Evolutionary conservation across 805 yeast genomes (phyloP).

Genomic region (Debaryomyces tyrocola): DNA sequence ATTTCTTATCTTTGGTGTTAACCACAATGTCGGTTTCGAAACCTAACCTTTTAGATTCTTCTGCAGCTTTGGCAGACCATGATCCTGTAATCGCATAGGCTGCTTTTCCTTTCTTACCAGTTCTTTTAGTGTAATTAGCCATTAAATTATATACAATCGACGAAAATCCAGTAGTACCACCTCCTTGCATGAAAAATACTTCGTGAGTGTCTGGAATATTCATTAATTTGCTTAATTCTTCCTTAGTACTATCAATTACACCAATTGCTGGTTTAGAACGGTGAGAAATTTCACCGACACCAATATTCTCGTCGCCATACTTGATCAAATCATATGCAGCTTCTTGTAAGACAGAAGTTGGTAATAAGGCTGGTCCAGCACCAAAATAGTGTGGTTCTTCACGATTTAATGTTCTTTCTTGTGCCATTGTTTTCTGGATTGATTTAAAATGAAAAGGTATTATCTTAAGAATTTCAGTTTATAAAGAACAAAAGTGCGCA

Average conservation of each 20-base stretch:
- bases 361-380: constrained; percentile 97
- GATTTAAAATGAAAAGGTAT: too few relatives aligned
- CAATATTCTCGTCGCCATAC: constrained; percentile 71
- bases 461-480: too few relatives aligned
- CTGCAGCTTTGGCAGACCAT: constrained; percentile 88
- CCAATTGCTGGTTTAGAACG: constrained; percentile 80
- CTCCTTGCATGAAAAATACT: constrained; percentile 94
- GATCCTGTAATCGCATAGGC: constrained; percentile 90
- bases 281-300: constrained; percentile 95
- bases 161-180: constrained; percentile 96
- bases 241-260: constrained; percentile 76
- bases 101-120: constrained; percentile 74
- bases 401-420: constrained; percentile 46
- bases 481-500: too few relatives aligned
- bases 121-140: constrained; percentile 69
- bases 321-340: constrained; percentile 83
- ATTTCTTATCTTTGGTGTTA: constrained; percentile 63
- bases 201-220: constrained; percentile 89
- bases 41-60: constrained; percentile 86
- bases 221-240: constrained; percentile 61
- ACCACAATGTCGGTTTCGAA: constrained; percentile 67
- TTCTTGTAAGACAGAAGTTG: constrained; percentile 78
- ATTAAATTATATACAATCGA: constrained; percentile 79
- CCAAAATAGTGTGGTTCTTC: constrained; percentile 84
- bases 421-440: neutral